Conservation (phyloP, 2,329 filamentous ascomycete genomes). For the Penicillium paneum region DNA sequence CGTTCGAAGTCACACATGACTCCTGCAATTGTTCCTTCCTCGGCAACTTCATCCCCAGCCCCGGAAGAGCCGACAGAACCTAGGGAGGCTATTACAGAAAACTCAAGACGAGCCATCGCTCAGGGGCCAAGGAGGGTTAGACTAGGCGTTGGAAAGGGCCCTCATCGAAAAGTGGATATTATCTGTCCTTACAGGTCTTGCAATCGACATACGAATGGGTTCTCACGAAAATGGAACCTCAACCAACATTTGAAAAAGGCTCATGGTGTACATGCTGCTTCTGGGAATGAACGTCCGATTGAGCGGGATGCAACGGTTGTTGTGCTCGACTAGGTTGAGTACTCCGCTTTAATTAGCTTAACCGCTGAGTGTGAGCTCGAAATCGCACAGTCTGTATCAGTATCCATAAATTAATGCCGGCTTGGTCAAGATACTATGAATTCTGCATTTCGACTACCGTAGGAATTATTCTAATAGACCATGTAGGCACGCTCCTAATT, state of each 20-base stretch:
- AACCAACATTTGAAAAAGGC: slow-evolving; percentile 36
- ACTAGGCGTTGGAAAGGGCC: slow-evolving; percentile 22
- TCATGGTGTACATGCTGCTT: slow-evolving; percentile 24
- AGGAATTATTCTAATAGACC: background rate
- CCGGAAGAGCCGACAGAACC: background rate
- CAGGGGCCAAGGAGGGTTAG: background rate
- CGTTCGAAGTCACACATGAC: background rate
- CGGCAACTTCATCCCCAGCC: background rate
- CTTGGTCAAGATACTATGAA: background rate
- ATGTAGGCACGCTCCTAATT: too few species aligned
- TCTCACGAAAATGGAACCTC: slow-evolving; percentile 39
- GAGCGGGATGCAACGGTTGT: slow-evolving; percentile 2
- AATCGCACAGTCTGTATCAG: background rate
- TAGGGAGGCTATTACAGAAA: background rate
- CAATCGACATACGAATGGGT: slow-evolving; percentile 30
- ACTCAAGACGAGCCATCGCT: background rate
- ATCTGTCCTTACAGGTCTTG: slow-evolving; percentile 34
- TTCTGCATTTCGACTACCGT: background rate
- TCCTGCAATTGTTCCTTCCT: slow-evolving; percentile 1
- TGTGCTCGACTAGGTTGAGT: slow-evolving; percentile 8
- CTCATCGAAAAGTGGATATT: slow-evolving; percentile 28
- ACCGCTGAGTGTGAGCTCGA: background rate
- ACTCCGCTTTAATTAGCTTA: background rate
- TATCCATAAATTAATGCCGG: too few species aligned
- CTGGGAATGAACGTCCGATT: slow-evolving; percentile 1